These are phyloP conservation scores for Mentha longifolia DNA, from an alignment of 257 asterid species.

Conservation along the genomic window DNA sequence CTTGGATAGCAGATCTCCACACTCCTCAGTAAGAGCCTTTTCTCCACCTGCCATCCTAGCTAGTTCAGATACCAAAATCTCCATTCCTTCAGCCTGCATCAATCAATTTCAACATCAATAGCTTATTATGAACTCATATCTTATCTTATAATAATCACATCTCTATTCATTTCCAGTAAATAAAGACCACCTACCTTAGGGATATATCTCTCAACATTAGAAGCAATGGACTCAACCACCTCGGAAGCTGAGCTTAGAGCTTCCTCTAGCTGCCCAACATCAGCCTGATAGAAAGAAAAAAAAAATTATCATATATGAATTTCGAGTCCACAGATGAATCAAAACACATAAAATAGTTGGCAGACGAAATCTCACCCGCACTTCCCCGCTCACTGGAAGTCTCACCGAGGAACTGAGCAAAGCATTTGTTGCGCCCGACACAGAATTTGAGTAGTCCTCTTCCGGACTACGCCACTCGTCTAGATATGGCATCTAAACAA, in stretches of 20 bases:
- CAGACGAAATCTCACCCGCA: constrained; percentile 50
- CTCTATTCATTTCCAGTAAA: not conserved
- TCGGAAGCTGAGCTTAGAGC: constrained; percentile 58
- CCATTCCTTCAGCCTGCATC: constrained; percentile 73
- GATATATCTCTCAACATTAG: constrained; percentile 45
- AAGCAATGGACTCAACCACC: constrained; percentile 54
- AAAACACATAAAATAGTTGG: not conserved
- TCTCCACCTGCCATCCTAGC: constrained; percentile 69
- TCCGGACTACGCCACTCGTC: constrained; percentile 71
- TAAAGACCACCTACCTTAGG: constrained; percentile 45
- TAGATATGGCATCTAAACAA: constrained; percentile 64
- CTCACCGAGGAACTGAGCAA: constrained; percentile 64
- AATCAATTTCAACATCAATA: too few relatives aligned
- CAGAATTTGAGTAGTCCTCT: constrained; percentile 57
- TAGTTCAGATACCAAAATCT: constrained; percentile 57
- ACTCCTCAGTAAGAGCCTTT: constrained; percentile 65
- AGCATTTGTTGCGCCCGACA: constrained; percentile 56
- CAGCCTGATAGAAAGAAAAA: constrained; percentile 36
- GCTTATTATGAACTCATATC: too few relatives aligned
- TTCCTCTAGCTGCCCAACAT: constrained; percentile 53
- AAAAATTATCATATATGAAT: not conserved
- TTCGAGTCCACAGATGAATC: not conserved
- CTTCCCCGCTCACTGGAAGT: constrained; percentile 67
- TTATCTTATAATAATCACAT: too few relatives aligned
- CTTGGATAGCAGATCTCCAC: constrained; percentile 60